Evolutionary conservation across 2,329 filamentous ascomycete species (phyloP).

Genomic region (Rutstroemia sp.): DNA sequence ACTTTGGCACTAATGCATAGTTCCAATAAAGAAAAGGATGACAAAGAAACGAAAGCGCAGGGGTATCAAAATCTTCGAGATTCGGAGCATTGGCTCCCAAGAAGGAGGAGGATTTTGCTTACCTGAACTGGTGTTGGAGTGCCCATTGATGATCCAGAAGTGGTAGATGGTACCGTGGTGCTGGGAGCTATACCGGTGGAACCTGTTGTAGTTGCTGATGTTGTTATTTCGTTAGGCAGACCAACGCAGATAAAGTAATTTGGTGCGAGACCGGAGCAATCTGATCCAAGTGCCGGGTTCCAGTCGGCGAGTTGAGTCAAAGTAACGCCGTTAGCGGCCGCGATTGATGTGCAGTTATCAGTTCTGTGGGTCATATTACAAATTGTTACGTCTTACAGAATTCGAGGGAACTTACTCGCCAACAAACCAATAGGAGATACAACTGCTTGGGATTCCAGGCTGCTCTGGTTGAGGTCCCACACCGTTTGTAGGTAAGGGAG

Average conservation of each 20-base stretch:
- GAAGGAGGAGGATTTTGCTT: no score
- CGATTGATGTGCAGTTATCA: neutral
- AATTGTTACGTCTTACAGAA: neutral
- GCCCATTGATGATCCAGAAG: neutral
- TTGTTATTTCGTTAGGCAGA: neutral
- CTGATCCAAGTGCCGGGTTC: neutral
- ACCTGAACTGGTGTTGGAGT: conserved; percentile 7
- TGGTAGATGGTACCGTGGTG: neutral
- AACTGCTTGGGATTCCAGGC: neutral
- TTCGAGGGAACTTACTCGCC: neutral
- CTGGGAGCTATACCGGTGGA: neutral
- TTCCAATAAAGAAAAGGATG: no score
- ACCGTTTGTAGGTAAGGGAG: neutral
- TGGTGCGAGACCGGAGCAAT: neutral
- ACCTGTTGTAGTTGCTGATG: neutral
- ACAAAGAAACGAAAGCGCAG: no score
- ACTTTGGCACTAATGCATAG: no score
- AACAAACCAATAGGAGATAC: neutral
- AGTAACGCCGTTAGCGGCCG: neutral
- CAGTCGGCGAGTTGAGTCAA: neutral
- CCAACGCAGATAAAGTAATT: neutral
- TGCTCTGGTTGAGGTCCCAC: neutral
- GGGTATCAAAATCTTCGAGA: no score
- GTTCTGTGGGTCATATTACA: neutral
- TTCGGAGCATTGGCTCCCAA: no score